Conservation (phyloP, 2,329 filamentous ascomycete genomes). For the Leptographium radiaticola region DNA sequence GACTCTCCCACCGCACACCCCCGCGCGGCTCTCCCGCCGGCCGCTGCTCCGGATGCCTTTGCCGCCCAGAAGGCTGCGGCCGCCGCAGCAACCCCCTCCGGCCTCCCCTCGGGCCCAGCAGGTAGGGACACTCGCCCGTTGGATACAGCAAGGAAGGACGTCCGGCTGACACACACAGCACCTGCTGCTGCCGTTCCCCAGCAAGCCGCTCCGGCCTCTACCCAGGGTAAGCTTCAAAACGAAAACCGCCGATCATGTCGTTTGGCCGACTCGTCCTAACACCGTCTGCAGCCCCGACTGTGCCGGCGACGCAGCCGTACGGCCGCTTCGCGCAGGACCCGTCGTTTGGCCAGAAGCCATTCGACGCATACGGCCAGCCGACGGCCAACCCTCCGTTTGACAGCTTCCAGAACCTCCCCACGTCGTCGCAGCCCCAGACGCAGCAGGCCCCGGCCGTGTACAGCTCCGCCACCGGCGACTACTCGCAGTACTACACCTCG, state of each 20-base stretch:
- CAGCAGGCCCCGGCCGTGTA: conserved; percentile 52
- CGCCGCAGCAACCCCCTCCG: conserved; percentile 18
- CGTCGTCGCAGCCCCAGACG: conserved; percentile 30
- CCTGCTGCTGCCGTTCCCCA: conserved; percentile 14
- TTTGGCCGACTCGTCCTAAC: conserved; percentile 4
- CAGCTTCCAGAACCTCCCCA: conserved; percentile 27
- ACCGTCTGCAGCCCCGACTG: neutral
- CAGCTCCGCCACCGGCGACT: conserved; percentile 66
- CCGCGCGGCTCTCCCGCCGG: conserved; percentile 74
- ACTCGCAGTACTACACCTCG: conserved; percentile 68
- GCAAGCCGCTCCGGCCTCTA: conserved; percentile 19
- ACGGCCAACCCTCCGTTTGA: conserved; percentile 45
- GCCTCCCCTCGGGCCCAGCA: conserved; percentile 27
- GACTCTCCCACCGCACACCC: conserved; percentile 82
- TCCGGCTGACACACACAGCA: conserved; percentile 16
- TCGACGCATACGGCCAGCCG: conserved; percentile 69
- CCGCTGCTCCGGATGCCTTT: conserved; percentile 42
- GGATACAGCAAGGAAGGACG: too few species aligned
- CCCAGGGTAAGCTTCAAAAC: conserved; percentile 20
- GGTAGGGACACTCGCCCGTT: conserved; percentile 12
- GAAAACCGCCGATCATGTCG: conserved; percentile 5
- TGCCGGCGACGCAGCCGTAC: conserved; percentile 39
- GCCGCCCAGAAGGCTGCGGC: conserved; percentile 37
- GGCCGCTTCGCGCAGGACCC: conserved; percentile 57
- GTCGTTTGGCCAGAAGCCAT: conserved; percentile 61